phyloP scores from a whole-genome alignment of 2,329 filamentous ascomycete genomes.

The Paracorniculantispora psalliotae region DNA sequence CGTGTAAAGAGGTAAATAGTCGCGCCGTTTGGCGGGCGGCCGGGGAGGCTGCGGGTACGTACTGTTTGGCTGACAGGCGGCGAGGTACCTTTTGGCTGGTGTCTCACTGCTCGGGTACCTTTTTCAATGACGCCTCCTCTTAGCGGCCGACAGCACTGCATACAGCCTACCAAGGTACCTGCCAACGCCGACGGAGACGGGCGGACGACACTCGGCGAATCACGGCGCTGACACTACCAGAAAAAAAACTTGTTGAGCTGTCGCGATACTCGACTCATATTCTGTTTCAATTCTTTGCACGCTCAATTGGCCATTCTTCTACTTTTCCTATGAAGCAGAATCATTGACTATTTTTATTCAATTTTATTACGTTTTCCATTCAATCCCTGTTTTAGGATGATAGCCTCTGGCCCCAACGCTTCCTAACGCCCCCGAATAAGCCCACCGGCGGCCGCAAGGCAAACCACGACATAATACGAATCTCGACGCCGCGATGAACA shows the following conservation, averaged over 20 bases:
- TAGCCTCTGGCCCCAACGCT: slow-evolving; percentile 1
- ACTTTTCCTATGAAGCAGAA: background rate
- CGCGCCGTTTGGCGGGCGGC: background rate
- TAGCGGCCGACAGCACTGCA: no score
- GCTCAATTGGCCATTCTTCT: background rate
- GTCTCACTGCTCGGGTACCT: no score
- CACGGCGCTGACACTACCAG: slow-evolving; percentile 13
- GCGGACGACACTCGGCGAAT: slow-evolving; percentile 18
- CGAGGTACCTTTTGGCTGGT: no score
- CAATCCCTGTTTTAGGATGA: slow-evolving; percentile 4
- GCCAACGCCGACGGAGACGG: slow-evolving; percentile 9
- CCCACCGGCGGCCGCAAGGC: background rate
- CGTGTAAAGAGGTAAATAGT: slow-evolving; percentile 20
- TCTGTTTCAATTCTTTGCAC: background rate
- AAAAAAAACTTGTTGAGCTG: slow-evolving; percentile 15
- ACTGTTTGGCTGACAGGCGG: no score
- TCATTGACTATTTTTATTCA: background rate
- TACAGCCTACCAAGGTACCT: background rate
- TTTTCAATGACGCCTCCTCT: no score
- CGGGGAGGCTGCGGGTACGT: background rate
- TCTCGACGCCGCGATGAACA: slow-evolving; percentile 34
- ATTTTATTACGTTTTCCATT: background rate
- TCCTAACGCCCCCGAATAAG: background rate
- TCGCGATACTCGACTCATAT: background rate
- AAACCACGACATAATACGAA: background rate